These are phyloP conservation scores for Exobasidium cylindrosporum DNA, from an alignment of 1,284 basidiomycete genomes.

Conservation along the genomic window DNA sequence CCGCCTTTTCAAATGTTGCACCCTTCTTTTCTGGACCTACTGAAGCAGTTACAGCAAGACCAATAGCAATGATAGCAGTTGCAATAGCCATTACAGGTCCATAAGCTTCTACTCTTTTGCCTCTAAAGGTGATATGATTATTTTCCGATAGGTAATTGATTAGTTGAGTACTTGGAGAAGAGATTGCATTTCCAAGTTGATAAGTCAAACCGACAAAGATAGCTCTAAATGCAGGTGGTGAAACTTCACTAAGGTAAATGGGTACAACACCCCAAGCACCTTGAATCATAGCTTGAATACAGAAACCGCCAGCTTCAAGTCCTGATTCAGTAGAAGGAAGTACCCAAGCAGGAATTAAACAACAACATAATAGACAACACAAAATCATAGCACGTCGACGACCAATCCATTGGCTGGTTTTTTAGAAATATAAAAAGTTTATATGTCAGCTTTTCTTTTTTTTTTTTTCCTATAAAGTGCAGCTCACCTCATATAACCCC, in stretches of 20 bases:
- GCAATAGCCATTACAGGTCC: conserved; percentile 38
- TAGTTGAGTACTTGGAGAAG: conserved; percentile 55
- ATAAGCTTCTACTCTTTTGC: conserved; percentile 27
- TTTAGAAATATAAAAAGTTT: conserved; percentile 15
- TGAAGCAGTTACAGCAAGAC: conserved; percentile 23
- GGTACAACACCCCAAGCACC: conserved; percentile 39
- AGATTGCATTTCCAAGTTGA: conserved; percentile 42
- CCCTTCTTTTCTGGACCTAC: conserved; percentile 39
- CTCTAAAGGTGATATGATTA: conserved; percentile 15
- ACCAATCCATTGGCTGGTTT: conserved; percentile 40
- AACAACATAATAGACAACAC: conserved; percentile 22
- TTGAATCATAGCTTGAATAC: conserved; percentile 36
- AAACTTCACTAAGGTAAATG: conserved; percentile 30
- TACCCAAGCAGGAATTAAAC: conserved; percentile 42
- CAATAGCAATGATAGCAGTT: conserved; percentile 32
- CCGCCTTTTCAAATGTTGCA: conserved; percentile 29
- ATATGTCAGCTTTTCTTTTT: background rate
- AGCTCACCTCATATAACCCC: conserved; percentile 24
- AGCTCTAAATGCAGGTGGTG: conserved; percentile 34
- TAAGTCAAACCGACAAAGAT: conserved; percentile 36
- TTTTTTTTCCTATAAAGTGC: background rate
- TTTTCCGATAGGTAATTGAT: conserved; percentile 38
- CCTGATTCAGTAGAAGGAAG: conserved; percentile 29
- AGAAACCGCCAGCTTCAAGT: conserved; percentile 36
- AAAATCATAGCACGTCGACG: conserved; percentile 34